phyloP scores from a whole-genome alignment of 2,329 filamentous ascomycete genomes.

The Cercospora sojina region DNA sequence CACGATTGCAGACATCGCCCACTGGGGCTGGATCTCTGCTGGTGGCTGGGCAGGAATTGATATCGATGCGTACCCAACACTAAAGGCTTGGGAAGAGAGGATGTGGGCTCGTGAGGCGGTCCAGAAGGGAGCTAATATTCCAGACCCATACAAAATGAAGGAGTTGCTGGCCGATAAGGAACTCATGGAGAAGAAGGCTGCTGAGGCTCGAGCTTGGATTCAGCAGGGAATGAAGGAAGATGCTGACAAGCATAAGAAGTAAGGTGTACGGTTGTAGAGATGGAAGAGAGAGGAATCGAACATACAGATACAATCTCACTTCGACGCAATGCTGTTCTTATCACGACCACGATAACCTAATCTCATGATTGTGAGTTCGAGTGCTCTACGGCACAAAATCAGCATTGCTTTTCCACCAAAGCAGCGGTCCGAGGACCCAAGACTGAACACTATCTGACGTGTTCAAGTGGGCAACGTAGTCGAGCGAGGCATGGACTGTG shows the following conservation, averaged over 20 bases:
- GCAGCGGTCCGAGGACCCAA: neutral
- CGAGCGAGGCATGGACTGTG: neutral
- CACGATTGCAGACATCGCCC: slow-evolving; percentile 72
- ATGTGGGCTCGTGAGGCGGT: slow-evolving; percentile 68
- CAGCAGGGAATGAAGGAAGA: slow-evolving; percentile 68
- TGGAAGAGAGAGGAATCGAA: neutral
- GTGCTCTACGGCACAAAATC: neutral
- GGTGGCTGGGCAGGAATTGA: slow-evolving; percentile 63
- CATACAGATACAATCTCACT: neutral
- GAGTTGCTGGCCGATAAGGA: slow-evolving; percentile 59
- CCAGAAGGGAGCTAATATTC: slow-evolving; percentile 66
- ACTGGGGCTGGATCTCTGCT: slow-evolving; percentile 73
- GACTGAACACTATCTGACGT: neutral
- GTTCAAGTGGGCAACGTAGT: neutral
- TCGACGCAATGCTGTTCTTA: neutral
- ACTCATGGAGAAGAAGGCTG: slow-evolving; percentile 56
- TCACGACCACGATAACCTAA: neutral
- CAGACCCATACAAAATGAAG: slow-evolving; percentile 60
- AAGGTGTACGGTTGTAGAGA: neutral
- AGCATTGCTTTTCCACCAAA: neutral
- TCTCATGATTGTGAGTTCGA: neutral
- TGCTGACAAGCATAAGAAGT: slow-evolving; percentile 48
- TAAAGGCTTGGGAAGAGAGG: slow-evolving; percentile 75
- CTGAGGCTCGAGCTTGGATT: slow-evolving; percentile 59
- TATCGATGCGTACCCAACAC: slow-evolving; percentile 69